phyloP scores from a whole-genome alignment of 768 basidiomycete genomes.

The Amanita exitialis region DNA sequence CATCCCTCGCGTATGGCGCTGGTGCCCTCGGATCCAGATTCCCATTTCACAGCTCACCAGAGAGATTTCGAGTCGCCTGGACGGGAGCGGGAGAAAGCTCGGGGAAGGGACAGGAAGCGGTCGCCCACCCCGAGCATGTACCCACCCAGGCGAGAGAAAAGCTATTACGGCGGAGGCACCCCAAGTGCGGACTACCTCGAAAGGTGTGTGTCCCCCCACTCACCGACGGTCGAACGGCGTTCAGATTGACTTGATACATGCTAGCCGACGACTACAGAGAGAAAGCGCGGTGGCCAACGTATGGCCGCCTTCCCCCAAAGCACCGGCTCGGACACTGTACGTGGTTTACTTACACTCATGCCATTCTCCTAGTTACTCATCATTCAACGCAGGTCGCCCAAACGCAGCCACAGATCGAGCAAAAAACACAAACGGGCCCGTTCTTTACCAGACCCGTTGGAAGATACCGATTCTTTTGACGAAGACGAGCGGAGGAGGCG shows the following conservation, averaged over 20 bases:
- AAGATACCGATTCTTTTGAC: conserved; percentile 41
- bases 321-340: conserved; percentile 46
- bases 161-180: conserved; percentile 23
- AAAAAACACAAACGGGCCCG: conserved; percentile 43
- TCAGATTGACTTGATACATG: too few species aligned
- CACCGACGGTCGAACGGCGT: too few species aligned
- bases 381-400: conserved; percentile 38
- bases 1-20: conserved; percentile 66
- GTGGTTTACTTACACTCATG: conserved; percentile 14
- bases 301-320: conserved; percentile 82
- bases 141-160: conserved; percentile 22
- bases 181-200: conserved; percentile 54
- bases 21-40: conserved; percentile 35
- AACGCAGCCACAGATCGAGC: conserved; percentile 37
- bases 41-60: conserved; percentile 15
- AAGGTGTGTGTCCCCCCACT: conserved; percentile 45
- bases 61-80: not conserved
- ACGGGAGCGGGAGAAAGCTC: conserved; percentile 10
- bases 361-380: not conserved
- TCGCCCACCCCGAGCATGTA: conserved; percentile 43
- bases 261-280: conserved; percentile 64
- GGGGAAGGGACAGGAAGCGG: conserved; percentile 11
- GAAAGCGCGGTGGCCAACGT: conserved; percentile 44
- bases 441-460: conserved; percentile 29
- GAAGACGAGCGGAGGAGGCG: conserved; percentile 45